phyloP scores from a whole-genome alignment of 495 filamentous ascomycete genomes.

The Oleoguttula mirabilis region DNA sequence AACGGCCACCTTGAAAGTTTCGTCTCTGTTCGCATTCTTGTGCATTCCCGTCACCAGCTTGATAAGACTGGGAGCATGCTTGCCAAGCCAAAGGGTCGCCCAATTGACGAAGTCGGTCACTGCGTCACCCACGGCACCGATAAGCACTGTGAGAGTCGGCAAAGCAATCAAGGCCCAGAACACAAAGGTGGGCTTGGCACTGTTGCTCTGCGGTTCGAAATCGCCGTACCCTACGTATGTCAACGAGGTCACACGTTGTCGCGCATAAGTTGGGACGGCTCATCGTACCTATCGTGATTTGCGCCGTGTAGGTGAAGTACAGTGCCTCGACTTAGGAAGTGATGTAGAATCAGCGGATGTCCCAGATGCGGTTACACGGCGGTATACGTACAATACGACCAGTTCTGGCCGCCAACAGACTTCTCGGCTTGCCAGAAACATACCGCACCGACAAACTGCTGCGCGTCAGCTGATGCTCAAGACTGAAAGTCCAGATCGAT shows the following conservation, averaged over 20 bases:
- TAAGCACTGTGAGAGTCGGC: conserved; percentile 70
- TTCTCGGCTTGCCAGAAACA: conserved; percentile 52
- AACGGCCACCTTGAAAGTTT: conserved; percentile 33
- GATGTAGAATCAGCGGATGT: too few species aligned
- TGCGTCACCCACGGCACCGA: conserved; percentile 69
- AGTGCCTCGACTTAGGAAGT: conserved; percentile 56
- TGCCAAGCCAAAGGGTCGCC: conserved; percentile 52
- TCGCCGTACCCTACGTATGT: conserved; percentile 70
- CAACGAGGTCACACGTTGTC: too few species aligned
- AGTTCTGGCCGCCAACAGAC: conserved; percentile 35
- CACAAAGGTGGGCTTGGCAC: conserved; percentile 70
- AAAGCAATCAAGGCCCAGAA: conserved; percentile 79
- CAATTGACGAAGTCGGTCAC: conserved; percentile 59
- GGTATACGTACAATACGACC: too few species aligned
- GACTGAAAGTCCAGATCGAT: too few species aligned
- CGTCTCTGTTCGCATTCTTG: conserved; percentile 30
- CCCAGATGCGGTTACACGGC: too few species aligned
- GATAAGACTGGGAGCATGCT: conserved; percentile 5
- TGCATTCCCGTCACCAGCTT: conserved; percentile 16
- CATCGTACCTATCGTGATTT: background rate
- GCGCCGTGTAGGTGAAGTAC: conserved; percentile 53
- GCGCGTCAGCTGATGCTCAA: too few species aligned
- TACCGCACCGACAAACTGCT: conserved; percentile 59
- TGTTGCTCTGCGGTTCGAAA: conserved; percentile 40
- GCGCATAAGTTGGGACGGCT: too few species aligned